phyloP scores from a whole-genome alignment of 2,329 filamentous ascomycete genomes.

The Colletotrichum melonis region DNA sequence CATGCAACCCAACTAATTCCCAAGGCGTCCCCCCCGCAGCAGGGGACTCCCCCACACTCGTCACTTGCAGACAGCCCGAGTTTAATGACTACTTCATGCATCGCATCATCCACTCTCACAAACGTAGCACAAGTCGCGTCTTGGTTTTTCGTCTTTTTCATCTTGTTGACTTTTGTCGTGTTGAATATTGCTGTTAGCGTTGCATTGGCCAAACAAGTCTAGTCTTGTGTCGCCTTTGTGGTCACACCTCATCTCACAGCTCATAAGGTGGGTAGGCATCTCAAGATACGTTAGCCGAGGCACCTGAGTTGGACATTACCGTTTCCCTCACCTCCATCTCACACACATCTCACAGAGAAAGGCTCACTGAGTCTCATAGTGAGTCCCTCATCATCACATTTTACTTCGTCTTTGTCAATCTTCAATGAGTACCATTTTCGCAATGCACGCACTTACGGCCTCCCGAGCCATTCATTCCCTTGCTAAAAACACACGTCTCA shows the following conservation, averaged over 20 bases:
- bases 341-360: no score
- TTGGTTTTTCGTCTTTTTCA: neutral
- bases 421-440: neutral
- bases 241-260: neutral
- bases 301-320: neutral
- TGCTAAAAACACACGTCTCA: neutral
- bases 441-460: neutral
- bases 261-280: neutral
- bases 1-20: neutral
- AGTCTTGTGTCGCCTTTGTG: neutral
- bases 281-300: neutral
- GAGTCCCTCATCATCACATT: neutral
- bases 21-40: neutral
- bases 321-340: no score
- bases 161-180: neutral
- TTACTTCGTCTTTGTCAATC: neutral
- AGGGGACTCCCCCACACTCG: constrained; percentile 32
- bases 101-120: neutral
- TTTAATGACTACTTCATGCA: constrained; percentile 32
- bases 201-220: neutral
- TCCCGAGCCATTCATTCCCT: neutral
- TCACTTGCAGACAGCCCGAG: neutral
- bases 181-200: neutral
- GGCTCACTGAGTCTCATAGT: no score
- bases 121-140: neutral